Evolutionary conservation across 495 filamentous ascomycete species (phyloP).

Genomic region (Parathielavia hyrcaniae): DNA sequence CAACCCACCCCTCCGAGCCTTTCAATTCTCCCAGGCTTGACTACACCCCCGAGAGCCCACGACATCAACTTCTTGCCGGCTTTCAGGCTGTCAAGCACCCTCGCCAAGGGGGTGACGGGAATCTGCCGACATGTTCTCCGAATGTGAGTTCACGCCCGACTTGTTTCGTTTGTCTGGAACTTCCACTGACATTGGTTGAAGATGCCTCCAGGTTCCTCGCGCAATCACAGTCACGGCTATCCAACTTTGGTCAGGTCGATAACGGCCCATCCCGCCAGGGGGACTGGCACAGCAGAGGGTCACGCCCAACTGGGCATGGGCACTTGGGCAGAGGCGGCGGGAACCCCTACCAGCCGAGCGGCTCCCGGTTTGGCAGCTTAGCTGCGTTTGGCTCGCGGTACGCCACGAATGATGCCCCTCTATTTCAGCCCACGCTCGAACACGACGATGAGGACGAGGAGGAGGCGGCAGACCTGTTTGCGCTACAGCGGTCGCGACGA

Average conservation of each 20-base stretch:
- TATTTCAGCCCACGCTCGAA: conserved; percentile 80
- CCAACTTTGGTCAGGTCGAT: conserved; percentile 58
- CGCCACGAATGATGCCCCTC: conserved; percentile 66
- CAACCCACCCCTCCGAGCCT: neutral
- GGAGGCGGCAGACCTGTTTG: conserved; percentile 88
- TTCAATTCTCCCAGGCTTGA: neutral
- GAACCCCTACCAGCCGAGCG: conserved; percentile 66
- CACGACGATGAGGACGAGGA: conserved; percentile 86
- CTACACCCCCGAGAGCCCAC: neutral
- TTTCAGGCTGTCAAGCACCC: conserved; percentile 6
- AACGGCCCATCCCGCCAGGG: conserved; percentile 36
- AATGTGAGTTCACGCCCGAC: conserved; percentile 63
- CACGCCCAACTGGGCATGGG: conserved; percentile 33
- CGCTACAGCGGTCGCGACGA: conserved; percentile 78
- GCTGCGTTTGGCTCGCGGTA: conserved; percentile 69
- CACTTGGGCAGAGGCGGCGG: conserved; percentile 37
- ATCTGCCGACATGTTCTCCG: conserved; percentile 73
- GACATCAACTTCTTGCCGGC: neutral
- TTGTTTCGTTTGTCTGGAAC: conserved; percentile 4
- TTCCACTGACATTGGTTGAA: conserved; percentile 30
- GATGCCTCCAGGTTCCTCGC: conserved; percentile 97
- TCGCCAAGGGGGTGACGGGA: conserved; percentile 24
- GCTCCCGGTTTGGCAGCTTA: conserved; percentile 66
- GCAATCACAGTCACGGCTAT: conserved; percentile 85
- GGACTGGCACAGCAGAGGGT: conserved; percentile 34